These are phyloP conservation scores for Excoecaria agallocha DNA, from an alignment of 345 rosid genomes.

Conservation along the genomic window DNA sequence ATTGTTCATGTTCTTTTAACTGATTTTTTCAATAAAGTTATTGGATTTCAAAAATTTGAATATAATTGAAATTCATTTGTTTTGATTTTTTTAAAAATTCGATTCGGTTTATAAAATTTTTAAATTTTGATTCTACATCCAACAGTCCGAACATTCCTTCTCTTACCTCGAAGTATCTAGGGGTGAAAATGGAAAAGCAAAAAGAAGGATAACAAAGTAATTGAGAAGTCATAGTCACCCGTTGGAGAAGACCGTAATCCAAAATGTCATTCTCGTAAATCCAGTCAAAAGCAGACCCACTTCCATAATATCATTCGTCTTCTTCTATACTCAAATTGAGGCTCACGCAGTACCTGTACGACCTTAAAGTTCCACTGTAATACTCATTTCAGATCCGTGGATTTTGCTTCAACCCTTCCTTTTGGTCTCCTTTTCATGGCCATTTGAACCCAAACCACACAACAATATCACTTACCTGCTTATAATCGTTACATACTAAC, in stretches of 20 bases:
- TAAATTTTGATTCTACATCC: too few species aligned
- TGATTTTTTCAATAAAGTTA: too few species aligned
- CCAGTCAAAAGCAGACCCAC: not conserved
- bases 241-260: not conserved
- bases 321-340: not conserved
- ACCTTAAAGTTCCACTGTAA: conserved; percentile 20
- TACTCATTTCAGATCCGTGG: conserved; percentile 42
- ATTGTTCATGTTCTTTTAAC: too few species aligned
- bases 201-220: not conserved
- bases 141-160: too few species aligned
- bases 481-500: too few species aligned
- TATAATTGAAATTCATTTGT: too few species aligned
- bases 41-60: too few species aligned
- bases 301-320: not conserved
- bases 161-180: too few species aligned
- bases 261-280: conserved; percentile 31
- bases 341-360: not conserved
- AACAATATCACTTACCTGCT: too few species aligned
- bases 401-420: conserved; percentile 20
- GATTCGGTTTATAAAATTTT: too few species aligned
- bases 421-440: conserved; percentile 14
- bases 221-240: not conserved
- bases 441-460: not conserved
- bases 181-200: too few species aligned
- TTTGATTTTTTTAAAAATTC: too few species aligned